Evolutionary conservation across 495 filamentous ascomycete genomes (phyloP), one percentile per base, ranked within the genome.

Genomic region (Penicillium macrosclerotiorum): DNA sequence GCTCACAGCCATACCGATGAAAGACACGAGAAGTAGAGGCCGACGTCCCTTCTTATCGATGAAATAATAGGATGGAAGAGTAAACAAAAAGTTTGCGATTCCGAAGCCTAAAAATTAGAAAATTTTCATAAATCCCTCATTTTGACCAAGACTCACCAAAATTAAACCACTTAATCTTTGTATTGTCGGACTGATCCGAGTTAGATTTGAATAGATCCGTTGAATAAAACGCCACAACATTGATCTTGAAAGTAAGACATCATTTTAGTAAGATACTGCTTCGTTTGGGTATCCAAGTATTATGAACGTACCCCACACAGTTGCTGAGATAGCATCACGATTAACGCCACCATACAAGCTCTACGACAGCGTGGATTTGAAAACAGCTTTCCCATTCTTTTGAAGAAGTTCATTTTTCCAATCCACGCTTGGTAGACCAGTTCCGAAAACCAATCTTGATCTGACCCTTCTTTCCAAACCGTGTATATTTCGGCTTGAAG

Each of bases 401-500:
- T 22, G 40, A 42, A 33, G 40, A 32, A 42, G 18, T 33, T 33
- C 2, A 8, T 7, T 32, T 22, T 8, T 4, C 27, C 14, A 41
- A 41, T 65, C 61, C 4, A 53, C 36, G 8, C 6, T 41, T 36
- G 22, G 31, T 48, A 31, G 36, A 51, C 36, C n/a, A n/a, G n/a
- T n/a, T n/a, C n/a, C n/a, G n/a, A n/a, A n/a, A n/a, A n/a, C n/a
- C n/a, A n/a, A n/a, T 52, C 45, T 19, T 55, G 35, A 11, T 26
- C 38, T 12, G 9, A 42, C 4, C 17, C 18, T 1, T 20, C 13
- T 2, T 29, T 37, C 37, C 45, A 42, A 13, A 52, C 41, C 11
- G 54, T 19, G 13, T 45, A 49, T 23, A 59, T 55, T 46, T 72
- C 69, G 7, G 60, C 47, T 34, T 69, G 56, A 11, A 79, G 63